These are phyloP conservation scores for Colletotrichum higginsianum DNA, from an alignment of 2,329 filamentous ascomycete genomes.

Conservation along the genomic window DNA sequence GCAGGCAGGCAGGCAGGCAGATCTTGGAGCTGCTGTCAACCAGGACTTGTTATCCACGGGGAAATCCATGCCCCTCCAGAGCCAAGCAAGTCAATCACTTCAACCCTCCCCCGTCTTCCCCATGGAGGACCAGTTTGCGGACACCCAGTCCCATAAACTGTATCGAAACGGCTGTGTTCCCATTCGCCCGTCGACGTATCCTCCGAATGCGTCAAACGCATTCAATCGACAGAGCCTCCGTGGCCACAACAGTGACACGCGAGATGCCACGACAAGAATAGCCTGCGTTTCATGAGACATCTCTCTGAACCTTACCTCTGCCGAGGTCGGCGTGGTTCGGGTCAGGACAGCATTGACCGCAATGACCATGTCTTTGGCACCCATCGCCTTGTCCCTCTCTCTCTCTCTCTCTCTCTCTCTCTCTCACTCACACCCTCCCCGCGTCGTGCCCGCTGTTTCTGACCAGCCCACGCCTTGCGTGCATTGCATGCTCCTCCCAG, in stretches of 20 bases:
- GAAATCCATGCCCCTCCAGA: slow-evolving; percentile 15
- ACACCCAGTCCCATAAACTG: not conserved
- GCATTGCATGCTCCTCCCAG: slow-evolving; percentile 33
- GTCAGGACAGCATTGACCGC: not conserved
- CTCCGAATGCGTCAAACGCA: slow-evolving; percentile 26
- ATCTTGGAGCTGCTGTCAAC: not conserved
- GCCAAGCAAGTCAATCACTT: slow-evolving; percentile 28
- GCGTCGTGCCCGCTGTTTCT: slow-evolving; percentile 12
- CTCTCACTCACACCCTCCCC: not conserved
- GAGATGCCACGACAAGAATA: slow-evolving; percentile 39
- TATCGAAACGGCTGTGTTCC: slow-evolving; percentile 17
- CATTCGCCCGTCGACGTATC: slow-evolving; percentile 21
- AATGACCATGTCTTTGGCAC: slow-evolving; percentile 9
- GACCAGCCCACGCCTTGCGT: slow-evolving; percentile 19
- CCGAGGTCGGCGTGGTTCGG: slow-evolving; percentile 21
- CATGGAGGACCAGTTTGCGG: slow-evolving; percentile 12
- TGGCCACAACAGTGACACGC: slow-evolving; percentile 35
- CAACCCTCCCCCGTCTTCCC: slow-evolving; percentile 28
- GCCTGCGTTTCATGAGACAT: slow-evolving; percentile 36
- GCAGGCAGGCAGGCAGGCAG: too few species aligned
- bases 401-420: too few species aligned
- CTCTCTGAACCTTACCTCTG: slow-evolving; percentile 32
- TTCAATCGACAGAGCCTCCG: slow-evolving; percentile 24
- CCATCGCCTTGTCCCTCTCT: slow-evolving; percentile 2
- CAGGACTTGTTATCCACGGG: slow-evolving; percentile 5